Evolutionary conservation across 352 stramenopile species (phyloP).

Genomic region (Pythium aristosporum): DNA sequence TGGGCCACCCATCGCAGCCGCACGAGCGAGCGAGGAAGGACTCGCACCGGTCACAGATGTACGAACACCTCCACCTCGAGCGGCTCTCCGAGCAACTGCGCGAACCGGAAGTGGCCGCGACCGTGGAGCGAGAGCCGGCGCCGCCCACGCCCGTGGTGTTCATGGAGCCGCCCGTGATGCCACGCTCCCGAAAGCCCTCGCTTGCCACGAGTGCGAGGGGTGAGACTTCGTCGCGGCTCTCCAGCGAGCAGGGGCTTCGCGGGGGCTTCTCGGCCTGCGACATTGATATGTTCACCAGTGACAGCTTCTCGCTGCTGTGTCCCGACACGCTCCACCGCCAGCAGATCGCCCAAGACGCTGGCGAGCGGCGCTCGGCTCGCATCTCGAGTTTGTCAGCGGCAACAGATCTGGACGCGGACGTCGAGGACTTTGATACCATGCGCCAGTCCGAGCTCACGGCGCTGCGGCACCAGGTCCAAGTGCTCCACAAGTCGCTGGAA

Average conservation of each 20-base stretch:
- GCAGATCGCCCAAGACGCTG: conserved; percentile 37
- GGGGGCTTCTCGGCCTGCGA: conserved; percentile 24
- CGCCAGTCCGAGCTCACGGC: conserved; percentile 42
- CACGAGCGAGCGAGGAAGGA: conserved; percentile 4
- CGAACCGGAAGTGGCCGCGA: background rate
- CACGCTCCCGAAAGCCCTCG: background rate
- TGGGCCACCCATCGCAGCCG: conserved; percentile 20
- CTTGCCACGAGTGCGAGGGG: background rate
- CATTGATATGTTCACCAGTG: conserved; percentile 47
- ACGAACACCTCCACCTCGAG: conserved; percentile 22
- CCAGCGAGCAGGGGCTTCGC: background rate
- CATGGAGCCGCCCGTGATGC: background rate
- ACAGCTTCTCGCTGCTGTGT: conserved; percentile 59
- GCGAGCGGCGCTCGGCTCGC: conserved; percentile 40
- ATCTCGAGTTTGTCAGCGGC: conserved; percentile 42
- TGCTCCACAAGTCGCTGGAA: conserved; percentile 45
- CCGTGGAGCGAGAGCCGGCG: background rate
- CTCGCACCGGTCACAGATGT: conserved; percentile 10
- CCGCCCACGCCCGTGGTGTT: conserved; percentile 3
- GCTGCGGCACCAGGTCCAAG: conserved; percentile 51
- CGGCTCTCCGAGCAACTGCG: conserved; percentile 24
- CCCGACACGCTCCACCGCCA: conserved; percentile 37
- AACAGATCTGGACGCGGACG: conserved; percentile 21
- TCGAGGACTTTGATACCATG: conserved; percentile 26
- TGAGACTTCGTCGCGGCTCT: background rate